Percentiles rank a stretch among this genome's conserved stretches.
Evolutionary conservation across 2,329 filamentous ascomycete genomes (phyloP).

Genomic region (Acarospora socialis): DNA sequence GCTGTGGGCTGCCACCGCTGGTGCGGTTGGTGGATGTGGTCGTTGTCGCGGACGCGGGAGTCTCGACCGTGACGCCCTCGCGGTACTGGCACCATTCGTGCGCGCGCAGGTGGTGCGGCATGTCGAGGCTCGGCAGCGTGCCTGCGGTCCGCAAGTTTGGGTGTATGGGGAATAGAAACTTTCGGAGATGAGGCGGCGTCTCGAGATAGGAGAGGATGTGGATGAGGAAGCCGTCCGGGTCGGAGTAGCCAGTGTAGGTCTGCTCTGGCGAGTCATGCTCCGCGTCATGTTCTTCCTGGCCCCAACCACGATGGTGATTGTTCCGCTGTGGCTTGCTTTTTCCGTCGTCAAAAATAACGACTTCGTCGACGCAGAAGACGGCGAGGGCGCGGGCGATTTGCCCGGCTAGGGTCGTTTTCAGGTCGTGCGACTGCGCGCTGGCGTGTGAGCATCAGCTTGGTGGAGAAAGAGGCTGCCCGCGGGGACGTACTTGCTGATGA

Average conservation of each 20-base stretch:
- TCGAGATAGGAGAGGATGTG: constrained; percentile 73
- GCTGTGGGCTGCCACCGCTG: constrained; percentile 3
- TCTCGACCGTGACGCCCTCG: constrained; percentile 53
- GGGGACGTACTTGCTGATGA: constrained; percentile 52
- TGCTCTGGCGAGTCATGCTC: constrained; percentile 26
- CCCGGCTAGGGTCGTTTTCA: constrained; percentile 57
- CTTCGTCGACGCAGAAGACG: constrained; percentile 73
- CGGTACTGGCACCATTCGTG: constrained; percentile 68
- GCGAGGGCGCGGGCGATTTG: constrained; percentile 68
- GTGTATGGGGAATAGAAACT: constrained; percentile 61
- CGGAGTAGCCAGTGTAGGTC: constrained; percentile 51
- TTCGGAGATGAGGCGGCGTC: constrained; percentile 68
- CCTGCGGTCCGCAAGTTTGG: constrained; percentile 63
- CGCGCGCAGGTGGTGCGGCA: constrained; percentile 66
- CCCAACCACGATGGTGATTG: constrained; percentile 12
- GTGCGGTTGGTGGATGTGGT: constrained; percentile 36
- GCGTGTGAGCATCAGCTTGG: constrained; percentile 5
- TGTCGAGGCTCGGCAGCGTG: constrained; percentile 61
- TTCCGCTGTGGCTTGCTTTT: constrained; percentile 19
- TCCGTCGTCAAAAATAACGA: constrained; percentile 70
- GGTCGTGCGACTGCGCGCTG: constrained; percentile 58
- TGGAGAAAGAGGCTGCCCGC: not conserved
- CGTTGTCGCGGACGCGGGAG: constrained; percentile 28
- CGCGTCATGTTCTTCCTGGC: constrained; percentile 35
- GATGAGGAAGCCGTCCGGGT: constrained; percentile 66